These are phyloP conservation scores for Phytophthora palmivora DNA, from an alignment of 352 stramenopile species.

Conservation along the genomic window DNA sequence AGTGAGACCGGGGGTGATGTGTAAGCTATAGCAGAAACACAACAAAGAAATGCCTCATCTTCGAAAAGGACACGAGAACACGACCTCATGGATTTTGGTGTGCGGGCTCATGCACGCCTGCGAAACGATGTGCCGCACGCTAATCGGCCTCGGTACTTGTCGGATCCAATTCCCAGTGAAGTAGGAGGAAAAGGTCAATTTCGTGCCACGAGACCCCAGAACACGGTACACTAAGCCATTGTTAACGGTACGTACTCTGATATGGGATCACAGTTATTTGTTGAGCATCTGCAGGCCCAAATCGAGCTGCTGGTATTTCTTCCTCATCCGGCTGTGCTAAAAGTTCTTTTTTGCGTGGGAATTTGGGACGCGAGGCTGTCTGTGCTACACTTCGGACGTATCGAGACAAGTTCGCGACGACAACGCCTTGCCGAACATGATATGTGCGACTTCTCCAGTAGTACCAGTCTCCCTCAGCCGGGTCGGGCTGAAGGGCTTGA, in stretches of 20 bases:
- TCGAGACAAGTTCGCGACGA: neutral
- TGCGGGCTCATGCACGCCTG: neutral
- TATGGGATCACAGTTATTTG: constrained; percentile 4
- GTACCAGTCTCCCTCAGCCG: neutral
- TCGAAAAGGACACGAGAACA: neutral
- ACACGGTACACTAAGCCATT: constrained; percentile 11
- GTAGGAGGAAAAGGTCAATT: neutral
- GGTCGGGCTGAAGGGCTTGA: neutral
- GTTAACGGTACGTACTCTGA: constrained; percentile 18
- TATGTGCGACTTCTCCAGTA: constrained; percentile 14
- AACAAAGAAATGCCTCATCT: neutral
- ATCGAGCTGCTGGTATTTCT: constrained; percentile 8
- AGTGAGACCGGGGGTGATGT: neutral
- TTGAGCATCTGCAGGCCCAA: constrained; percentile 18
- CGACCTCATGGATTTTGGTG: neutral
- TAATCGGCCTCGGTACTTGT: neutral
- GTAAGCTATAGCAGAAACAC: neutral
- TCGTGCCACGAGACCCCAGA: constrained; percentile 1
- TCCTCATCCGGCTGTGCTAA: constrained; percentile 7
- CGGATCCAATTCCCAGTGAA: neutral
- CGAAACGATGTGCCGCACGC: too few relatives aligned
- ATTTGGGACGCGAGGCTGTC: constrained; percentile 15
- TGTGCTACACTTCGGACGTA: constrained; percentile 8
- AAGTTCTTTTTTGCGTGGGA: constrained; percentile 11
- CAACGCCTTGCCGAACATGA: neutral